These are phyloP conservation scores for Didymella pomorum DNA, from an alignment of 2,329 filamentous ascomycete species.

Conservation along the genomic window DNA sequence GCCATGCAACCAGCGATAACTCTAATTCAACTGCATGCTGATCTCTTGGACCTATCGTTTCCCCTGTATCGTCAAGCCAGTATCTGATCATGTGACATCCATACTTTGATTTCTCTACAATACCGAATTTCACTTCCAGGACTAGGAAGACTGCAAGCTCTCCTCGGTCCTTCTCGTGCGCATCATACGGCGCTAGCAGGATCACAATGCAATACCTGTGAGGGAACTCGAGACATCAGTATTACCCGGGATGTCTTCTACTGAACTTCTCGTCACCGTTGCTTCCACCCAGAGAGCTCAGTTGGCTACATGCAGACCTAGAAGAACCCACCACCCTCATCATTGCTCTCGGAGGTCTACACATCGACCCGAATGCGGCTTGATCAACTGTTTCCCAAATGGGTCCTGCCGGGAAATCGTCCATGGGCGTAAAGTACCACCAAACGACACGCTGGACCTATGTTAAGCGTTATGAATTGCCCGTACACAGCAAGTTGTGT, in stretches of 20 bases:
- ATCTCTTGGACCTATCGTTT: not conserved
- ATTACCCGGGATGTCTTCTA: not conserved
- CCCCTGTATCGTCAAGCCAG: too few relatives aligned
- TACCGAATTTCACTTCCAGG: not conserved
- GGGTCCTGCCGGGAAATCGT: too few relatives aligned
- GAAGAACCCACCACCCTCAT: not conserved
- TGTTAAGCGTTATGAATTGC: too few relatives aligned
- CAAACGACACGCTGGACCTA: too few relatives aligned
- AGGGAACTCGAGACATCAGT: not conserved
- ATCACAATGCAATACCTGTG: not conserved
- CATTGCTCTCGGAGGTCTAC: too few relatives aligned
- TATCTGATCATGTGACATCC: not conserved
- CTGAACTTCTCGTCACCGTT: not conserved
- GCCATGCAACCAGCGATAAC: slow-evolving; percentile 17
- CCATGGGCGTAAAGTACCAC: too few relatives aligned
- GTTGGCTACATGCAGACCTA: not conserved
- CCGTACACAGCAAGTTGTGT: too few relatives aligned
- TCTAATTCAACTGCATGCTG: slow-evolving; percentile 20
- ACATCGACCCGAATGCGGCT: too few relatives aligned
- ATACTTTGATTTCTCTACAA: not conserved
- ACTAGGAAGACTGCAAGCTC: not conserved
- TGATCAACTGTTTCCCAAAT: too few relatives aligned
- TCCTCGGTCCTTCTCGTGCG: not conserved
- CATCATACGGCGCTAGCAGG: not conserved
- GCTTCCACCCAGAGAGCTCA: not conserved